Evolutionary conservation across 164 flowering plant species (phyloP), one percentile per base, ranked within the genome.

Genomic region (Piper longum): DNA sequence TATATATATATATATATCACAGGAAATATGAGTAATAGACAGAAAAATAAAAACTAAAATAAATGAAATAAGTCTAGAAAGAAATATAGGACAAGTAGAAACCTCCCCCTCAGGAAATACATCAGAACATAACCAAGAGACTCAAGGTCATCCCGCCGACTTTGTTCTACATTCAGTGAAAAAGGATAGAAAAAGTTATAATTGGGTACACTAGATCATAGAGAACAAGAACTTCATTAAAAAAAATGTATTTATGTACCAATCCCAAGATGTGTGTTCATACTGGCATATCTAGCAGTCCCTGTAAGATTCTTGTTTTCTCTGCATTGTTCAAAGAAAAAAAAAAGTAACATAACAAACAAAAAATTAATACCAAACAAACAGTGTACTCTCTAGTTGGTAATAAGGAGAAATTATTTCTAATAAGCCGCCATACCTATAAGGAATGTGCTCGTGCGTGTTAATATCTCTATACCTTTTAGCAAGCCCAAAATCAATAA

Each of bases 271-370:
- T 91, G 97, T 43, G 97, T 91, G 71, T 91, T 88, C 88, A 86
- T 79, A 76, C 97, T 91, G n/a, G 97, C 97, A 84, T 91, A 91
- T 80, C 97, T 82, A 12, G 97, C 97, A 45, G 97, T 91, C 62
- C 95, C 97, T 59, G 95, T 91, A 76, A 90, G 75, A 72, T 88
- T 90, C 74, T 90, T 90, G 69, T 90, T 90, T 73, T 90, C 97
- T 67, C 97, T 90, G 80, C 81, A 81, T 36, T 26, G 40, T 1
- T 48, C 52, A 48, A 26, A 48, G 52, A 48, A 12, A 48, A 14
- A 48, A 48, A 14, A 2, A 9, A 14, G 11, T 48, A 48, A 12
- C 9, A 48, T 48, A 5, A 26, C 36, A 26, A 1, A 26, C 36
- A 26, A 2, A 26, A 26, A 26, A 26, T 26, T 26, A 26, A 26